Evolutionary conservation across 805 yeast species (phyloP).

Genomic region (Teunomyces aglyptinius): DNA sequence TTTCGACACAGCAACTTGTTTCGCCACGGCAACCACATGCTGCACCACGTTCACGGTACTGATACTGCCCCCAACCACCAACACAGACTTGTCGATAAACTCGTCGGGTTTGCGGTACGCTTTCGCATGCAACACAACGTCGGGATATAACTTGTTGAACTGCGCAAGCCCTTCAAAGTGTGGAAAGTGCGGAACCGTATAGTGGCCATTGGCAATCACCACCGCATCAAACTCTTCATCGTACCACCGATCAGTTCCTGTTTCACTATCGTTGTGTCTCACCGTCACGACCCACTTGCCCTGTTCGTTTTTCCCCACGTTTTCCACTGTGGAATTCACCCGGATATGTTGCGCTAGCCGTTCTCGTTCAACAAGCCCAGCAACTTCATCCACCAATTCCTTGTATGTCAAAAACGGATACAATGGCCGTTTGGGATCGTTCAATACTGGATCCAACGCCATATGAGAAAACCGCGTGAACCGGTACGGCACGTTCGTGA

Average conservation of each 20-base stretch:
- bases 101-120: conserved; percentile 24
- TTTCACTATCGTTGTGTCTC: conserved; percentile 23
- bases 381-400: conserved; percentile 29
- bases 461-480: conserved; percentile 38
- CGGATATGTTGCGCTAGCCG: conserved; percentile 31
- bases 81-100: conserved; percentile 44
- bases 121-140: conserved; percentile 32
- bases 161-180: conserved; percentile 27
- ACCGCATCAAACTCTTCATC: conserved; percentile 34
- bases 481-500: conserved; percentile 41
- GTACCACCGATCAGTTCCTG: conserved; percentile 29
- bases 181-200: conserved; percentile 36
- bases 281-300: conserved; percentile 45
- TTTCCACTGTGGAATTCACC: conserved; percentile 49
- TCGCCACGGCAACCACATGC: conserved; percentile 37
- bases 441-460: conserved; percentile 20
- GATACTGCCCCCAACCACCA: conserved; percentile 72
- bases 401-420: conserved; percentile 39
- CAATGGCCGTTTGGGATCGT: conserved; percentile 22
- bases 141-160: conserved; percentile 27
- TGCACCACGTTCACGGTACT: conserved; percentile 70
- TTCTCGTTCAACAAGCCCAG: conserved; percentile 24
- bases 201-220: conserved; percentile 40
- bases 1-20: conserved; percentile 54
- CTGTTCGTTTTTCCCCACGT: conserved; percentile 24